phyloP scores from a whole-genome alignment of 441 rosid genomes.

The Jatropha podagrica region DNA sequence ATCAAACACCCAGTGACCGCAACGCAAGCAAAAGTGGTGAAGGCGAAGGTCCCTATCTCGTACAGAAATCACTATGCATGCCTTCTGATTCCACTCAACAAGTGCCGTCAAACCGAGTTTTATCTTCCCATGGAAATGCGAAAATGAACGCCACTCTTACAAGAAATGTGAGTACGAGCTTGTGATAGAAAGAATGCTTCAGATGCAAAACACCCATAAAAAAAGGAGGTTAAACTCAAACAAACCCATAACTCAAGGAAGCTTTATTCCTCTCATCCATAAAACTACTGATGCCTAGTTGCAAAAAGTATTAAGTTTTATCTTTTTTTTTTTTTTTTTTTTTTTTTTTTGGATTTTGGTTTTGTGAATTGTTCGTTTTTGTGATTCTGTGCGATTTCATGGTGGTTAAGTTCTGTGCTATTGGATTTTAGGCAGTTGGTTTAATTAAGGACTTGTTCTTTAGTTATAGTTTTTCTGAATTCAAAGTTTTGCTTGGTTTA shows the following conservation, averaged over 20 bases:
- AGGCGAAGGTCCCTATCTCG: conserved; percentile 65
- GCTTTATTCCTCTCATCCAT: conserved; percentile 64
- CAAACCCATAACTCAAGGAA: conserved; percentile 40
- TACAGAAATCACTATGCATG: conserved; percentile 95
- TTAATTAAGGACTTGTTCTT: conserved; percentile 3
- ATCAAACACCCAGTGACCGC: conserved; percentile 92
- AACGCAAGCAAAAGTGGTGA: conserved; percentile 77
- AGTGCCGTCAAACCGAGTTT: conserved; percentile 88
- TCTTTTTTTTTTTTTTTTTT: conserved; percentile 19
- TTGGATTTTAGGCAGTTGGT: background rate
- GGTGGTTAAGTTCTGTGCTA: background rate
- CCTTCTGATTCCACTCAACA: conserved; percentile 87
- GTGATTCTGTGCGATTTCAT: background rate
- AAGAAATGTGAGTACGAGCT: conserved; percentile 99
- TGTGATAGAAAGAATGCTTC: conserved; percentile 92
- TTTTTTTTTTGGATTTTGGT: background rate
- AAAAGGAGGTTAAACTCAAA: conserved; percentile 60
- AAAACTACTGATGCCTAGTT: conserved; percentile 72
- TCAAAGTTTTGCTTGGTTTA: background rate
- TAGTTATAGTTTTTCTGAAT: background rate
- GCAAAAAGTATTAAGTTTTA: background rate
- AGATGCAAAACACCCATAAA: conserved; percentile 93
- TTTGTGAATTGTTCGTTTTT: background rate
- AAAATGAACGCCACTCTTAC: conserved; percentile 81
- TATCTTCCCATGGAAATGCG: conserved; percentile 98